Conservation (phyloP, 1,139 yeast genomes). For the Debaryomycetaceae sp. region DNA sequence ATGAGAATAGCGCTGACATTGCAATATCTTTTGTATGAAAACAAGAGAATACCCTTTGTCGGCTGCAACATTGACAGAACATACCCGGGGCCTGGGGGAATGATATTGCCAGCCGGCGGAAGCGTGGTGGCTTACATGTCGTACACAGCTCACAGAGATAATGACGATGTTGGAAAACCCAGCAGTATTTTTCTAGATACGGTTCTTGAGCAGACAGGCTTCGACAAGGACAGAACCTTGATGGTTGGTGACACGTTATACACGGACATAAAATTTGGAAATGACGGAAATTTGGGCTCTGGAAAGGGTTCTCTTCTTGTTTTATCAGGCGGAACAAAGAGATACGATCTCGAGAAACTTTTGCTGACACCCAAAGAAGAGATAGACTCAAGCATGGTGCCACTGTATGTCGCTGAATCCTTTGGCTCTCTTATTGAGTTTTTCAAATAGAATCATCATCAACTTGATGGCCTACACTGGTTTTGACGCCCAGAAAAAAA, state of each 20-base stretch:
- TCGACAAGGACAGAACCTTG: slow-evolving; percentile 26
- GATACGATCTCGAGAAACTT: slow-evolving; percentile 19
- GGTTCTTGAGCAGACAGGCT: slow-evolving; percentile 25
- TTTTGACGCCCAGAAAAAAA: too few relatives aligned
- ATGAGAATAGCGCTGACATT: slow-evolving; percentile 37
- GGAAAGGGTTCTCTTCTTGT: slow-evolving; percentile 33
- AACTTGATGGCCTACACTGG: too few relatives aligned
- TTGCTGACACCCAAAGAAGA: slow-evolving; percentile 9
- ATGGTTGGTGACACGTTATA: slow-evolving; percentile 46
- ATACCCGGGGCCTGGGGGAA: slow-evolving; percentile 39
- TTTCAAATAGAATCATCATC: slow-evolving; percentile 7
- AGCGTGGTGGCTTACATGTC: slow-evolving; percentile 40
- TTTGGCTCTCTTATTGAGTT: slow-evolving; percentile 25
- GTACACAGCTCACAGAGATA: slow-evolving; percentile 31
- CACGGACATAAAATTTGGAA: slow-evolving; percentile 44
- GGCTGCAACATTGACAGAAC: slow-evolving; percentile 42
- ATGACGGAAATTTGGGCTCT: slow-evolving; percentile 34
- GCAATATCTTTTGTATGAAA: slow-evolving; percentile 33
- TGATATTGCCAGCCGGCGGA: slow-evolving; percentile 42
- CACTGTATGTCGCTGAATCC: slow-evolving; percentile 28
- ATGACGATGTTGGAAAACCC: slow-evolving; percentile 40
- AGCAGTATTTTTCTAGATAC: slow-evolving; percentile 28
- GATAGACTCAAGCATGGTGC: slow-evolving; percentile 22
- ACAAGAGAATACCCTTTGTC: slow-evolving; percentile 34
- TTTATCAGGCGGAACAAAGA: slow-evolving; percentile 35